Conservation (phyloP, 176 grass and related monocot genomes). For the Pharus latifolius region DNA sequence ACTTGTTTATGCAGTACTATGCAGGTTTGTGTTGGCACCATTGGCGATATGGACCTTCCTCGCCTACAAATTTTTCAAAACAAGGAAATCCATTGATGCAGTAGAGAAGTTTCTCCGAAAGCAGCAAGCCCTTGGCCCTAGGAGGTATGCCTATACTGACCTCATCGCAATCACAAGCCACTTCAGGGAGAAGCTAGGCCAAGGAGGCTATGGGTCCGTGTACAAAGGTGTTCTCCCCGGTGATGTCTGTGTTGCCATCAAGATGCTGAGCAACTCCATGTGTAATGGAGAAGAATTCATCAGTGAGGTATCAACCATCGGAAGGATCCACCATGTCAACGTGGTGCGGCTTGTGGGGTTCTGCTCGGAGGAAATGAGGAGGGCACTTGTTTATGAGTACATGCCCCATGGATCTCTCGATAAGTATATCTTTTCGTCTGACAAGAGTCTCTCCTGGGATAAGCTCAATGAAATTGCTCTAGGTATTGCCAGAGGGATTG, state of each 20-base stretch:
- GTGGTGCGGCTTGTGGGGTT: constrained; percentile 21
- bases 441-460: constrained; percentile 6
- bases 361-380: constrained; percentile 19
- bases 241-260: neutral
- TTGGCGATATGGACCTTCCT: constrained; percentile 3
- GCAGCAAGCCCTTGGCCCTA: constrained; percentile 13
- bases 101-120: constrained; percentile 31
- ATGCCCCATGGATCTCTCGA: constrained; percentile 36
- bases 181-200: constrained; percentile 36
- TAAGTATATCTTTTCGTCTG: constrained; percentile 29
- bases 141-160: constrained; percentile 29
- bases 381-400: constrained; percentile 32
- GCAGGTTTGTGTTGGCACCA: constrained; percentile 6
- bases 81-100: neutral
- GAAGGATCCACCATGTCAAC: constrained; percentile 47
- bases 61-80: constrained; percentile 24
- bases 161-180: constrained; percentile 45
- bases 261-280: constrained; percentile 7
- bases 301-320: constrained; percentile 37
- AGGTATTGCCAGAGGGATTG: constrained; percentile 22
- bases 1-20: neutral
- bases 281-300: constrained; percentile 59
- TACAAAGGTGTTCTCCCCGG: constrained; percentile 24
- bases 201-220: constrained; percentile 39
- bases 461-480: constrained; percentile 28